These are phyloP conservation scores for Podospora tetraspora DNA, from an alignment of 495 filamentous ascomycete species.

Conservation along the genomic window DNA sequence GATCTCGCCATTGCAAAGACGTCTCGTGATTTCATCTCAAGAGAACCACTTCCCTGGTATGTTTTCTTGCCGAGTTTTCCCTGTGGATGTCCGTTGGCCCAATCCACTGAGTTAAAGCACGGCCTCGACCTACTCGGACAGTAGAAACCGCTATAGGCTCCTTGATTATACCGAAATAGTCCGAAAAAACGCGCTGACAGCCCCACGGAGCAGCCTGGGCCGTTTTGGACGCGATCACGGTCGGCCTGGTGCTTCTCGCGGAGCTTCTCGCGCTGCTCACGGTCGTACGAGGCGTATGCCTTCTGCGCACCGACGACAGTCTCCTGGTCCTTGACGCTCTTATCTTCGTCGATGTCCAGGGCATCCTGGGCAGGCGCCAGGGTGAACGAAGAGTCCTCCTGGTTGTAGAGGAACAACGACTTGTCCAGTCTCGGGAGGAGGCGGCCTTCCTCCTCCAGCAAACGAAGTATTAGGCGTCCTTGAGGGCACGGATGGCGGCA, in stretches of 20 bases:
- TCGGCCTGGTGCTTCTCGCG: conserved; percentile 56
- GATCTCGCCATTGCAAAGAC: no score
- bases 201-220: no score
- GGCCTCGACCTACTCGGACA: conserved; percentile 51
- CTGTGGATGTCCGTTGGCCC: conserved; percentile 29
- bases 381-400: no score
- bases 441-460: no score
- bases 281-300: conserved; percentile 74
- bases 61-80: conserved; percentile 69
- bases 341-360: no score
- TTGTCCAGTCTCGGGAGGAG: no score
- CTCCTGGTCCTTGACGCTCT: no score
- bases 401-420: no score
- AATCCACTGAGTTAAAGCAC: background rate
- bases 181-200: conserved; percentile 51
- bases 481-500: conserved; percentile 68
- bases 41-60: conserved; percentile 48
- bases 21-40: no score
- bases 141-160: conserved; percentile 86
- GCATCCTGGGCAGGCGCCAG: no score
- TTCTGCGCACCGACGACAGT: no score
- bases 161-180: conserved; percentile 91
- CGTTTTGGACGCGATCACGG: conserved; percentile 42
- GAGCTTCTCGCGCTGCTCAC: conserved; percentile 63
- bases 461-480: conserved; percentile 82